A percentile compares a stretch with the other conserved stretches of the same genome.
Conservation (phyloP, 495 filamentous ascomycete genomes). For the Tuber melanosporum region DNA sequence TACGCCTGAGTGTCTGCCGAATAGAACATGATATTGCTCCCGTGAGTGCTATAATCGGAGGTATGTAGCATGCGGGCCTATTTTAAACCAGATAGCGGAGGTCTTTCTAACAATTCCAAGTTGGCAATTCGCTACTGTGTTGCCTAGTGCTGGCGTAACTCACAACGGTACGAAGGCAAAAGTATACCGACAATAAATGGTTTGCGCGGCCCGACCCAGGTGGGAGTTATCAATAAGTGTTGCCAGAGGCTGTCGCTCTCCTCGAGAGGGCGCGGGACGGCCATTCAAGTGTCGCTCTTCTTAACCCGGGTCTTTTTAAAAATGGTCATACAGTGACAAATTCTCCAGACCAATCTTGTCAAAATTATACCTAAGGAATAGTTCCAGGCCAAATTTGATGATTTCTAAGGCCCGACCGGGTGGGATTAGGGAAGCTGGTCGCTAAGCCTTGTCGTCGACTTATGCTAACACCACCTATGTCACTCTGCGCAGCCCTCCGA, state of each 20-base stretch:
- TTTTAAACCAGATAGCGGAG: slow-evolving; percentile 35
- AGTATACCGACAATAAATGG: slow-evolving; percentile 13
- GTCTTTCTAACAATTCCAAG: slow-evolving; percentile 52
- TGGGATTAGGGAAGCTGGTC: not conserved
- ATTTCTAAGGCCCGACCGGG: not conserved
- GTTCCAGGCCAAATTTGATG: not conserved
- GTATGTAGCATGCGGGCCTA: slow-evolving; percentile 50
- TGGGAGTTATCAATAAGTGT: not conserved
- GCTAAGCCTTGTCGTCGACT: not conserved
- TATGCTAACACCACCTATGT: not conserved
- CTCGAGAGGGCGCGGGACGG: not conserved
- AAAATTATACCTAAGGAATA: not conserved
- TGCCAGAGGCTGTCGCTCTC: not conserved
- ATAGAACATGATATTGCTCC: slow-evolving; percentile 42
- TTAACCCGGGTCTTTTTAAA: not conserved
- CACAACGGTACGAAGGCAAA: slow-evolving; percentile 31
- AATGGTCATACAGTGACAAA: not conserved
- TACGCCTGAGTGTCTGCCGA: slow-evolving; percentile 15
- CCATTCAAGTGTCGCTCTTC: not conserved
- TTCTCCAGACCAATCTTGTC: not conserved
- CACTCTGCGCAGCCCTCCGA: not conserved
- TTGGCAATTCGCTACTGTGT: slow-evolving; percentile 31
- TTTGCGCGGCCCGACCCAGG: not conserved
- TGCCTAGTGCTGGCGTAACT: slow-evolving; percentile 22
- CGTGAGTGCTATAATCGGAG: slow-evolving; percentile 49